phyloP scores from a whole-genome alignment of 2,329 filamentous ascomycete species.

The Aureobasidium namibiae region DNA sequence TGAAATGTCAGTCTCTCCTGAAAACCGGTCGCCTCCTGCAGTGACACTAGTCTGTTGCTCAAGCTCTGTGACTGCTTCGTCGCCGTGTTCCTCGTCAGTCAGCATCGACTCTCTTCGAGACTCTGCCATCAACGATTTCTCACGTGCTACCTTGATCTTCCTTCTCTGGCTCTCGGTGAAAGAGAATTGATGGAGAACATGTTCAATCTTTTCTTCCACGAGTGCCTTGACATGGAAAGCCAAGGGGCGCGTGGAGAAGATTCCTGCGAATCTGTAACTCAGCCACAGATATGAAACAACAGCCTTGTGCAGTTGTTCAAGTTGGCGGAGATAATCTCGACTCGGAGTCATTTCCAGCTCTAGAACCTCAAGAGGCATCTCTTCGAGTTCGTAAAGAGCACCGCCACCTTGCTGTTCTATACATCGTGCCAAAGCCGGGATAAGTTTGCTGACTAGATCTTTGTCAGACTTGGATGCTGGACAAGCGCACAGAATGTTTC shows the following conservation, averaged over 20 bases:
- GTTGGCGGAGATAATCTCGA: slow-evolving; percentile 52
- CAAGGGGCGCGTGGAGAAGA: slow-evolving; percentile 67
- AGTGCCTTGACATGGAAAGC: slow-evolving; percentile 72
- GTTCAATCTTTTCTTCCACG: slow-evolving; percentile 68
- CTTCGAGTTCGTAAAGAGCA: slow-evolving; percentile 60
- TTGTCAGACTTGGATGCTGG: slow-evolving; percentile 53
- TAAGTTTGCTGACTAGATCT: slow-evolving; percentile 36
- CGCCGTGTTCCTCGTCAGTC: slow-evolving; percentile 8
- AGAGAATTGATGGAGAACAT: slow-evolving; percentile 51
- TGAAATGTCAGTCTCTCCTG: slow-evolving; percentile 21
- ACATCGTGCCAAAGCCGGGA: slow-evolving; percentile 58
- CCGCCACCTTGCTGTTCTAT: slow-evolving; percentile 62
- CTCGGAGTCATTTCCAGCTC: slow-evolving; percentile 44
- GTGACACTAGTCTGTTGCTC: slow-evolving; percentile 19
- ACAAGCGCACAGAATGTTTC: slow-evolving; percentile 64
- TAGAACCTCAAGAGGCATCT: slow-evolving; percentile 64
- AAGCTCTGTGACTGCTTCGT: slow-evolving; percentile 5
- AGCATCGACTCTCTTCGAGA: slow-evolving; percentile 14
- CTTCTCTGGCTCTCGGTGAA: slow-evolving; percentile 25
- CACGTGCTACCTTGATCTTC: slow-evolving; percentile 21
- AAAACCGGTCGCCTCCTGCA: slow-evolving; percentile 22
- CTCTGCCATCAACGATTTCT: slow-evolving; percentile 20
- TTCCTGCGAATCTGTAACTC: slow-evolving; percentile 74
- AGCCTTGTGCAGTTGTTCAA: slow-evolving; percentile 74
- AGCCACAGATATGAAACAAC: slow-evolving; percentile 89